Evolutionary conservation across 257 asterid genomes (phyloP).

Genomic region (Ballota nigra): DNA sequence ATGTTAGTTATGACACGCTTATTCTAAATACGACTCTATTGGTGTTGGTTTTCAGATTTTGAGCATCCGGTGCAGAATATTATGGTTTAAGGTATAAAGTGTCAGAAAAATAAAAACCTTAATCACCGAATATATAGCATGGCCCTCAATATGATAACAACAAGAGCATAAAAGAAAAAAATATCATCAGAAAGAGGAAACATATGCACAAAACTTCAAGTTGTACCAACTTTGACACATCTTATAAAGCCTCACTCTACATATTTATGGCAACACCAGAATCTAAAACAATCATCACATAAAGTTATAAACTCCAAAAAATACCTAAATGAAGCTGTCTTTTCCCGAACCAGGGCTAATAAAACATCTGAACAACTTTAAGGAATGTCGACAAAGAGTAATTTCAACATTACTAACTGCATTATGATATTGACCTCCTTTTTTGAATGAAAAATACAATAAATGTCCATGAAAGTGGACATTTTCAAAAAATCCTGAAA

Average conservation of each 20-base stretch:
- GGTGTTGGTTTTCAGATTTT: background rate
- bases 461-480: background rate
- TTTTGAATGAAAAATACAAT: background rate
- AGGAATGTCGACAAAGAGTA: too few species aligned
- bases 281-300: background rate
- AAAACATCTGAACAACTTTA: too few species aligned
- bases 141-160: background rate
- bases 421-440: background rate
- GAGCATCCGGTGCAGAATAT: background rate
- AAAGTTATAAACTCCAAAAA: background rate
- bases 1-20: constrained; percentile 19
- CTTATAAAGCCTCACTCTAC: background rate
- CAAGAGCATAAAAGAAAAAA: background rate
- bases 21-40: background rate
- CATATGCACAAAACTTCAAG: background rate
- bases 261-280: background rate
- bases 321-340: background rate
- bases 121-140: background rate
- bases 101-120: background rate
- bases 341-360: too few species aligned
- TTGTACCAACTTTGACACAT: background rate
- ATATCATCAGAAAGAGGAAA: background rate
- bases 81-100: background rate
- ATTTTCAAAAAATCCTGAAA: background rate
- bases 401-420: too few species aligned